These are phyloP conservation scores for Cladochytrium tenue DNA, from an alignment of 371 early-diverging fungal species.

Conservation along the genomic window DNA sequence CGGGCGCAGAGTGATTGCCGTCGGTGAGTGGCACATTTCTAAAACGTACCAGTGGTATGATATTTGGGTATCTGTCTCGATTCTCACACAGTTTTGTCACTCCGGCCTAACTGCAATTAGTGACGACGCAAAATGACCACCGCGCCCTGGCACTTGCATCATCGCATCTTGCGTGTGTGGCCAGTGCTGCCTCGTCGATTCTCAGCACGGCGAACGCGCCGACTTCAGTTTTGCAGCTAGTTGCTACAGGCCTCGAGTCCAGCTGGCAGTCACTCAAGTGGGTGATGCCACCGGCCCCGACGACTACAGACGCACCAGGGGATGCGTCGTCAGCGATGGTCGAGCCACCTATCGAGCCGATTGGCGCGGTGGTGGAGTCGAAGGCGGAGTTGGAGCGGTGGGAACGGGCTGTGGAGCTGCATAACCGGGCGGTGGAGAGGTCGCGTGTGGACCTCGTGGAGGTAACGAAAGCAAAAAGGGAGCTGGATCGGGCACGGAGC, in stretches of 20 bases:
- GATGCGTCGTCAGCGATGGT: slow-evolving; percentile 14
- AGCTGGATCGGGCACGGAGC: neutral
- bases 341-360: slow-evolving; percentile 4
- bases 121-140: no score
- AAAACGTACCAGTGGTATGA: no score
- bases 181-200: neutral
- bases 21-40: neutral
- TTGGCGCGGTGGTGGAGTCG: slow-evolving; percentile 2
- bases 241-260: neutral
- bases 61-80: no score
- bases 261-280: neutral
- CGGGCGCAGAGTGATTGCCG: neutral
- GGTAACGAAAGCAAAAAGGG: neutral
- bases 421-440: neutral
- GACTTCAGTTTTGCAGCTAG: neutral
- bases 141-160: neutral
- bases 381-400: slow-evolving; percentile 6
- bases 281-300: neutral
- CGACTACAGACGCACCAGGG: neutral
- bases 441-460: neutral
- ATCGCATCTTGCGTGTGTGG: neutral
- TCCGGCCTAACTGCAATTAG: no score
- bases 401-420: neutral
- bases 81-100: no score
- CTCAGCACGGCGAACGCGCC: neutral